Percentiles rank a stretch among this genome's conserved stretches.
phyloP scores from a whole-genome alignment of 2,329 filamentous ascomycete species.

The Cordyceps cicadae region DNA sequence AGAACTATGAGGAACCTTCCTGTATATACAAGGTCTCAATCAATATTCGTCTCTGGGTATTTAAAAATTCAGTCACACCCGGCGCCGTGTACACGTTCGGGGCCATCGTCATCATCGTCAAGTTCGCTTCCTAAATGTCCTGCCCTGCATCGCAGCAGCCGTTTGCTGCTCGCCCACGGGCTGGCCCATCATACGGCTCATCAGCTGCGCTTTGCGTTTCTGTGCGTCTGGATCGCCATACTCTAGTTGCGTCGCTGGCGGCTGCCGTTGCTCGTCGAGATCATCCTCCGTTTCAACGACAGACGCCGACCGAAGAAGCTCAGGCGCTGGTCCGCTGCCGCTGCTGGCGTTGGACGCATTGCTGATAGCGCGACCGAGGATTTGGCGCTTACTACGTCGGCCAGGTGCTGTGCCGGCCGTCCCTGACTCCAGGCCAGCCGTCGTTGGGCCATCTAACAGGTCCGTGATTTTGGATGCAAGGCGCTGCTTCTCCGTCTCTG shows the following conservation, averaged over 20 bases:
- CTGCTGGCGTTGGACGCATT: constrained; percentile 47
- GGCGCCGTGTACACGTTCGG: not conserved
- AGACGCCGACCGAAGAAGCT: constrained; percentile 12
- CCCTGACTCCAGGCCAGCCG: constrained; percentile 12
- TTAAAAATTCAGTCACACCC: not conserved
- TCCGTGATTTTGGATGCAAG: constrained; percentile 35
- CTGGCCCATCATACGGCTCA: constrained; percentile 35
- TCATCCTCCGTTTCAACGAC: constrained; percentile 16
- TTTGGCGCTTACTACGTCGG: constrained; percentile 34
- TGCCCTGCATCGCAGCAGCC: not conserved
- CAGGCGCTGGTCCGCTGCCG: constrained; percentile 31
- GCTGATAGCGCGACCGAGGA: constrained; percentile 51
- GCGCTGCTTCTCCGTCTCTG: constrained; percentile 33
- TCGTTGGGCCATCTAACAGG: constrained; percentile 27
- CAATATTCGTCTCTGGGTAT: not conserved
- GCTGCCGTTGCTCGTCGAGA: constrained; percentile 23
- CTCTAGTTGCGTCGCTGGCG: constrained; percentile 43
- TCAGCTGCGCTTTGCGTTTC: constrained; percentile 33
- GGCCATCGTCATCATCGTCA: not conserved
- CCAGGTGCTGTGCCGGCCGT: constrained; percentile 14
- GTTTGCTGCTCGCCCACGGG: not conserved
- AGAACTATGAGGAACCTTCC: not conserved
- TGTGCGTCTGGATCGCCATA: constrained; percentile 45
- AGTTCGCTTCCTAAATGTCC: constrained; percentile 5
- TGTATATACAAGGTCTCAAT: too few relatives aligned